Evolutionary conservation across 176 grass and related monocot genomes (phyloP), one percentile per base, ranked within the genome.

Genomic region (Avena eriantha): DNA sequence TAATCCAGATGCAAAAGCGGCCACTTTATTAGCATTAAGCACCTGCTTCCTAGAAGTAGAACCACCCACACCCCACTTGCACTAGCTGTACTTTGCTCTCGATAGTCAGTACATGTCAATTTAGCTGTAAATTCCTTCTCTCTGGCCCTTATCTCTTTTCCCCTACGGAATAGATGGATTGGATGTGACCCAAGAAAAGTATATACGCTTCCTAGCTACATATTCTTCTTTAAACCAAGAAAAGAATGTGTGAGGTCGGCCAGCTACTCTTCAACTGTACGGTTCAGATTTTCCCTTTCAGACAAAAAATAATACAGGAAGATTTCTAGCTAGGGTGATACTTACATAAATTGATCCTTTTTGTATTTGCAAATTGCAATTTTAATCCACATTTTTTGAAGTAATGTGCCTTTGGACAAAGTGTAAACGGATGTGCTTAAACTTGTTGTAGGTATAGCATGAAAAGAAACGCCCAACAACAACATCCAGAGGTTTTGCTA

Each of bases 41-140:
- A 84, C 79, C 76, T 87, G 76, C 58, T 87, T 87, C 81, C 85
- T 76, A 33, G 29, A 88, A 88, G 76, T 80, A 64, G 81, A 88
- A 82, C 82, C 75, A 82, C 82, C 75, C 70, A 7, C n/a, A 16
- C 48, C 86, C 72, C 81, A 80, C 48, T 80, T 76, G 41, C 34
- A 49, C 31, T 56, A 66, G 36, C 72, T 77, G 56, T 81, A 81
- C 77, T 81, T 53, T 59, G 58, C 39, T 31, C 65, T 34, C 17
- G 18, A 19, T 64, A 73, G 74, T 46, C 54, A 45, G 22, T 81
- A 88, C 86, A 88, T 78, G 54, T 76, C 82, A 85, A 65, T 91
- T 85, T 82, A 85, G 86, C 90, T 88, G 82, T 85, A 78, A 88
- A 77, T 72, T 78, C 23, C 11, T 10, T 41, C n/a, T 63, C 76